Evolutionary conservation across 345 rosid species (phyloP).

Genomic region (Gossypium ekmanianum): DNA sequence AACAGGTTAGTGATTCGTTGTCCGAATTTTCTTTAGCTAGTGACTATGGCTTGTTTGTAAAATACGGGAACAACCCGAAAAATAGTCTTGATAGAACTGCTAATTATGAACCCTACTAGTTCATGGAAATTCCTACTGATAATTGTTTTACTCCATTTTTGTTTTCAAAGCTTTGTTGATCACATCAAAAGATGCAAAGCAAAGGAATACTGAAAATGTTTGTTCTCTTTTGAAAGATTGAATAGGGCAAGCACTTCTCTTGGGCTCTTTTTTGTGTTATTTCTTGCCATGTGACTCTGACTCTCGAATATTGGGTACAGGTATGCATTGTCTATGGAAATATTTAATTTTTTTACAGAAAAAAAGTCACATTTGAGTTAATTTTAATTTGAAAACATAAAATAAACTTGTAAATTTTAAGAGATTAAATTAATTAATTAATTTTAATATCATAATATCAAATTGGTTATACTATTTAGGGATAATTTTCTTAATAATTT

Average conservation of each 20-base stretch:
- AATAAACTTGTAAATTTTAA: no score
- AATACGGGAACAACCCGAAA: slow-evolving; percentile 37
- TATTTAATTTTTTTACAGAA: no score
- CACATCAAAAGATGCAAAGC: slow-evolving; percentile 7
- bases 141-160: slow-evolving; percentile 18
- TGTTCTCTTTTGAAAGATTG: slow-evolving; percentile 15
- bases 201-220: slow-evolving; percentile 11
- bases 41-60: slow-evolving; percentile 37
- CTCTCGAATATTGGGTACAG: background rate
- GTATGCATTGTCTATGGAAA: no score
- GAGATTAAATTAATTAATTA: no score
- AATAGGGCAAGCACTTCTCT: background rate
- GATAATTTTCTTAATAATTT: no score
- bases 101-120: slow-evolving; percentile 28
- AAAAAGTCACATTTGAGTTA: no score
- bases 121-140: slow-evolving; percentile 23
- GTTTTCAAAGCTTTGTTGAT: slow-evolving; percentile 25
- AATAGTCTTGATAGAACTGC: slow-evolving; percentile 33
- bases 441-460: no score
- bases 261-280: background rate
- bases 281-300: background rate
- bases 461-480: no score
- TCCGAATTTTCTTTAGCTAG: slow-evolving; percentile 24
- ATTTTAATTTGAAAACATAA: no score
- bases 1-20: slow-evolving; percentile 24